Base-by-base conservation (phyloP, 306 rosid species). In the Mimosa pudica region DNA sequence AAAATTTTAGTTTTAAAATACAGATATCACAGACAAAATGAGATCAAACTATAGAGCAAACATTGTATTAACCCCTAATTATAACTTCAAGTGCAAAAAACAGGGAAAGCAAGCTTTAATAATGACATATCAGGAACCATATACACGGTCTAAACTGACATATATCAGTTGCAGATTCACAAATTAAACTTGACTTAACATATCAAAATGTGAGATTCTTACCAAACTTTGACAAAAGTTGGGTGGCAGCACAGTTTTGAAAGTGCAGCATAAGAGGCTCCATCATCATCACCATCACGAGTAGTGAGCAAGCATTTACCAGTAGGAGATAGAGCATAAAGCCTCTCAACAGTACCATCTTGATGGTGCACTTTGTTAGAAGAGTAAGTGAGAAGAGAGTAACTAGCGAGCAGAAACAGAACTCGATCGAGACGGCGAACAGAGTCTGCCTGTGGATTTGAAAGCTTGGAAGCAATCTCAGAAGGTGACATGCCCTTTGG, bases 401-500 rank as follows among this genome's bases (percentile, higher is more conserved):
- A 33, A 14, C 30, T 13, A 17, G 71, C 30, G 16, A 67, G 80
- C 35, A 66, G 52, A 38, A 68, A 69, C 1, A 77, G 80, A 64
- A 77, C n/a, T 5, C 80, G 73, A 20, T 77, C 65, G 0, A 77
- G 65, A 14, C 32, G 51, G 5, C 18, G 10, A 4, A 48, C 35
- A 0, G 64, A 8, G 3, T 76, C 38, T 0, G 18, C 5, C 2
- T 49, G 36, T 49, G 46, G 3, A 70, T 58, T 17, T 18, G 73
- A 33, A 76, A 76, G 80, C 14, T 76, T 52, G 14, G 73, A 48
- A 35, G 80, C 73, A 76, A 76, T 76, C 8, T 76, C 51, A 76
- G 64, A 48, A 18, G 80, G 38, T 17, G 80, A 64, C 65, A 65
- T 18, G 38, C 38, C 64, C 46, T 61, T 9, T 3, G 73, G 73